A percentile compares a stretch with the other conserved stretches of the same genome.
phyloP scores from a whole-genome alignment of 73 alveolate species.

The Paramecium caudatum region DNA sequence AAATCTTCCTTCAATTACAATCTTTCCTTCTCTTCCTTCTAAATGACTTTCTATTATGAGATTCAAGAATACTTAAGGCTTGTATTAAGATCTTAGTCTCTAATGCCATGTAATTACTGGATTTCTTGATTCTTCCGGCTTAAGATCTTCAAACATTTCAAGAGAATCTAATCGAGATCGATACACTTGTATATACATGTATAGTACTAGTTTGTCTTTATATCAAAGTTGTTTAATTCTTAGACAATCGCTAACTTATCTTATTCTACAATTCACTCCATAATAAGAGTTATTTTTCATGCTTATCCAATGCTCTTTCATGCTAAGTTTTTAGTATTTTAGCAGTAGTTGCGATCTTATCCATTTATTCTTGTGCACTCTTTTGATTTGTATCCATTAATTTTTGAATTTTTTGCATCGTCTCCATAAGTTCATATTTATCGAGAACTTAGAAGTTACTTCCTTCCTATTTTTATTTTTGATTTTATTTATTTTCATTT shows the following conservation, averaged over 20 bases:
- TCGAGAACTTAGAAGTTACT: conserved; percentile 21
- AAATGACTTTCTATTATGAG: neutral
- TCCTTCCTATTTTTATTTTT: neutral
- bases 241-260: neutral
- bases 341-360: neutral
- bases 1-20: neutral
- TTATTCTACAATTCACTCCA: conserved; percentile 11
- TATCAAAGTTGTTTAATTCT: neutral
- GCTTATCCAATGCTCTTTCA: conserved; percentile 28
- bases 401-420: conserved; percentile 23
- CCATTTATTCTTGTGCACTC: neutral
- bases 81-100: conserved; percentile 41
- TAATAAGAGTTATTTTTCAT: neutral
- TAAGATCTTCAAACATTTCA: conserved; percentile 31
- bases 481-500: neutral
- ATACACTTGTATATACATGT: neutral
- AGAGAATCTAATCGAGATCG: conserved; percentile 45
- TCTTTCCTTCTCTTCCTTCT: conserved; percentile 36
- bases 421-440: neutral
- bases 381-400: conserved; percentile 21
- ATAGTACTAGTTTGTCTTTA: conserved; percentile 16
- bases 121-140: conserved; percentile 12
- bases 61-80: neutral
- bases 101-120: conserved; percentile 63
- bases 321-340: conserved; percentile 12